Conservation (phyloP, 176 grass and related monocot species). For the sorghum (Sorghum bicolor) region Sorghum_bicolor_NCBIv3 NC_012870.2:7027501-7028000, state of each 20-base stretch:
- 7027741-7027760: slow-evolving; percentile 32
- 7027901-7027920: slow-evolving; percentile 9
- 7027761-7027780: slow-evolving; percentile 25
- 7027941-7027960: slow-evolving; percentile 1
- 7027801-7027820: slow-evolving; percentile 17
- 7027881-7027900: slow-evolving; percentile 17
- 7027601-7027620: neutral
- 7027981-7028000: slow-evolving; percentile 16
- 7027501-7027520: neutral
- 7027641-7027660: neutral
- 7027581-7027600: neutral
- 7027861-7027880: slow-evolving; percentile 15
- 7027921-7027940: slow-evolving; percentile 10
- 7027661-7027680: slow-evolving; percentile 3
- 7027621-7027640: neutral
- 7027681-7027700: slow-evolving; percentile 8
- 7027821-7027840: slow-evolving; percentile 20
- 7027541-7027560: neutral
- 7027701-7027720: slow-evolving; percentile 15
- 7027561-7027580: neutral
- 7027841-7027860: slow-evolving; percentile 15
- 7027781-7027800: neutral
- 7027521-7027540: neutral
- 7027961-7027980: slow-evolving; percentile 52
- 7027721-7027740: slow-evolving; percentile 5